A percentile compares a stretch with the other conserved stretches of the same genome.
phyloP scores from a whole-genome alignment of 257 asterid genomes.

The Primulina huaijiensis region DNA sequence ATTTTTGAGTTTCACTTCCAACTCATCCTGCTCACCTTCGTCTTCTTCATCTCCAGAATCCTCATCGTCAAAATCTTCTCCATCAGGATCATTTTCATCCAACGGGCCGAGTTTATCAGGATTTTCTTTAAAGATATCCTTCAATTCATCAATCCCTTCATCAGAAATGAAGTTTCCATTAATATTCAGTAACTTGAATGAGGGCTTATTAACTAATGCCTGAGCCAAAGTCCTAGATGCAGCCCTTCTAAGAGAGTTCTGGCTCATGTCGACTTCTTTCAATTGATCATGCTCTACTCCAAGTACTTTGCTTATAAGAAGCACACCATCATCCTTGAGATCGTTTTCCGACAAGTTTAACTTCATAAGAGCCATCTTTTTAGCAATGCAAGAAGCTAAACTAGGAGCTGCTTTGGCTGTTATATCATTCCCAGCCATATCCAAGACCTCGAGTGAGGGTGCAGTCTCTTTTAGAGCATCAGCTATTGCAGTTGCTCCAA shows the following conservation, averaged over 20 bases:
- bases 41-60: slow-evolving; percentile 59
- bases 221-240: slow-evolving; percentile 64
- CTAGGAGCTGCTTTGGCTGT: slow-evolving; percentile 66
- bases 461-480: slow-evolving; percentile 66
- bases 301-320: slow-evolving; percentile 61
- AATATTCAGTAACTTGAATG: slow-evolving; percentile 54
- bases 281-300: slow-evolving; percentile 54
- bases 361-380: slow-evolving; percentile 54
- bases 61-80: slow-evolving; percentile 63
- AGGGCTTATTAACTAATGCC: slow-evolving; percentile 56
- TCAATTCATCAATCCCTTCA: slow-evolving; percentile 80
- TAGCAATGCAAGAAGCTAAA: slow-evolving; percentile 59
- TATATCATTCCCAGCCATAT: slow-evolving; percentile 92
- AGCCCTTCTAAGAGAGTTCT: slow-evolving; percentile 58
- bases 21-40: slow-evolving; percentile 56
- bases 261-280: slow-evolving; percentile 78
- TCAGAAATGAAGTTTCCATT: slow-evolving; percentile 82
- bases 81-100: slow-evolving; percentile 92
- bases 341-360: slow-evolving; percentile 81
- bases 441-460: slow-evolving; percentile 63
- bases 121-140: slow-evolving; percentile 55
- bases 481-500: slow-evolving; percentile 70
- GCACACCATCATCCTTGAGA: slow-evolving; percentile 80
- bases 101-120: slow-evolving; percentile 68
- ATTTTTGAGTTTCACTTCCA: slow-evolving; percentile 62